Evolutionary conservation across 768 basidiomycete genomes (phyloP), one percentile per base, ranked within the genome.

Genomic region (Saitozyma sp.): DNA sequence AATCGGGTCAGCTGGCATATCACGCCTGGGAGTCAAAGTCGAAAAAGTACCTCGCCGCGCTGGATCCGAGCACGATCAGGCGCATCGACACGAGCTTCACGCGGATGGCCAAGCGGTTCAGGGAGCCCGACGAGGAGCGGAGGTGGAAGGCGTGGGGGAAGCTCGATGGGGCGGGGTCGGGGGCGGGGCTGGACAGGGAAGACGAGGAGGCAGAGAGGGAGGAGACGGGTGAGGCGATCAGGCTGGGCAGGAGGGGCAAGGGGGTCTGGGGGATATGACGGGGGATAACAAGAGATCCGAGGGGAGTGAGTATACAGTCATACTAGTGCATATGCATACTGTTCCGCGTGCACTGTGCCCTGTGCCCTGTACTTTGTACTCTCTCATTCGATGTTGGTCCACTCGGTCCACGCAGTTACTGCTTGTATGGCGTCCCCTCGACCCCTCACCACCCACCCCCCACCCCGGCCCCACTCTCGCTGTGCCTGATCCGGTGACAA

Each of bases 1-100:
- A 56, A 2, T 66, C 74, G 16, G 69, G 71, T 48, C 75, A 75
- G 39, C 67, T 79, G 56, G 71, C 72, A 50, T 73, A 78, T 62
- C 79, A 80, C 65, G 69, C 77, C 8, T 80, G 80, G 80, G 80
- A 80, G 51, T 76, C 77, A 9, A 64, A 68, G 52, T 71, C 78
- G 0, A 69, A 71, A n/a, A 52, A 48, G 8, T 73, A 76, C 61
- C 70, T 80, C 0, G 39, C 56, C 4, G 58, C 62, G 17, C 72
- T 79, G 48, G 67, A 76, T 46, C 78, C 80, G 0, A 55, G 66
- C 8, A 63, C 66, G 9, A 72, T 80, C 45, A 61, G 69, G 43
- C 48, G 46, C 8, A 67, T 70, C 9, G 70, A 77, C 58, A 76
- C 68, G 7, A 67, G 65, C 1, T 80, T 80, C 49, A 73, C 70